Evolutionary conservation across 2,329 filamentous ascomycete genomes (phyloP), one percentile per base, ranked within the genome.

Genomic region (Teratosphaeria destructans): DNA sequence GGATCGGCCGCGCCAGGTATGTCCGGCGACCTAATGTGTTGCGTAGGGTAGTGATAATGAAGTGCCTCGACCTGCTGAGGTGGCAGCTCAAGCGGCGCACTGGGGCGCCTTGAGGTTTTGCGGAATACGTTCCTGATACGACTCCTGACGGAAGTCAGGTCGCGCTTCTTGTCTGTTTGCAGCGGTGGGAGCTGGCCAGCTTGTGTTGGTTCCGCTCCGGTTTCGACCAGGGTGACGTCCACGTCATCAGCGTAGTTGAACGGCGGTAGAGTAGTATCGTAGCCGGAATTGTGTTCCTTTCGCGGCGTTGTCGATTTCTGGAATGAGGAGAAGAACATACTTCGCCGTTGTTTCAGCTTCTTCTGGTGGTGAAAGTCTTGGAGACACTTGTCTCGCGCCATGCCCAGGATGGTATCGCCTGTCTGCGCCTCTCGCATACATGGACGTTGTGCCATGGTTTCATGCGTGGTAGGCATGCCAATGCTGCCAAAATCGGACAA

Each of bases 131-230:
- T 80, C 70, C 80, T 86, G 61, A 90, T 66, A 60, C 79, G 88
- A 55, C 77, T 80, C 66, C 80, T 87, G 47, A 90, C 67, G 0
- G 80, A 82, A 0, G 87, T 89, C 14, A 85, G 82, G 35, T 83
- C 85, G 27, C 86, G 79, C 56, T 80, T 84, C 34, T 32, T 57
- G 6, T 54, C 56, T 11, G 58, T 32, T 11, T 52, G 53, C 12
- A 58, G 14, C 10, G 55, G 23, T 10, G 52, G 35, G 26, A 56
- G 35, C 12, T 55, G 49, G 14, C 57, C n/a, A 19, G 59, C 52
- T 19, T 56, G 57, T 35, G 56, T 19, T 6, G 60, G 54, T 16
- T 60, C 57, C 52, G 62, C 32, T 37, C 60, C 29, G 14, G 57
- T 52, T 68, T 54, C 53, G 26, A 37, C 53, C 16, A 49, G 19